Evolutionary conservation across 2,329 filamentous ascomycete genomes (phyloP), one percentile per base, ranked within the genome.

Genomic region (Colletotrichum lini): DNA sequence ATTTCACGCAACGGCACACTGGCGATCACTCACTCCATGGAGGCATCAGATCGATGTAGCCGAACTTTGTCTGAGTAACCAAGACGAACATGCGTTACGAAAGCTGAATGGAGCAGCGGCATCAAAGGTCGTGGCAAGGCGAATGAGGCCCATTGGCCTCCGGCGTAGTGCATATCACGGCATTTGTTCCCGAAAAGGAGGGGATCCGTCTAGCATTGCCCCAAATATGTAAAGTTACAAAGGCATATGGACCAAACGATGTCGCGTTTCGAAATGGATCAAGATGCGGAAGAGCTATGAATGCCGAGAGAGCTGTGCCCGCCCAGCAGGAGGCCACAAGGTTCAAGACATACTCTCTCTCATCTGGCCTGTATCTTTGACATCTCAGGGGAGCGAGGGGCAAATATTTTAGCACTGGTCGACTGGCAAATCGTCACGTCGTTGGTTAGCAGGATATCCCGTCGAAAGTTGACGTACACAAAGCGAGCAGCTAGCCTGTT

Each of bases 241-340:
- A 62, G 59, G 45, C 59, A 62, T 62, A 62, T 42, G 45, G 26
- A 42, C 13, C 26, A 62, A 62, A 52, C 45, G 45, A 62, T 52
- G 59, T 15, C 45, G 47, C 26, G 59, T 62, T 62, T 62, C 59
- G 45, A 26, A 61, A 62, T 15, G n/a, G 26, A n/a, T 10, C 49
- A 30, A 38, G 38, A 30, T 21, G 42, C 18, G 18, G 6, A 23
- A 42, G n/a, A 23, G 35, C 59, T 40, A 62, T 52, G 45, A 40
- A 13, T 23, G 26, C 59, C 12, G n/a, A n/a, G 45, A 57, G 54
- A 57, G n/a, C 54, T 15, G 54, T 57, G 54, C 23, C 35, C 16
- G 15, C 52, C 35, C 30, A 6, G 26, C 26, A 16, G 9, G 30
- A 18, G 30, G 4, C 47, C 18, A n/a, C 35, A 38, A 38, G 9